A percentile compares a stretch with the other conserved stretches of the same genome.
These are phyloP conservation scores for Heliophila coronopifolia DNA, from an alignment of 441 rosid species.

Conservation along the genomic window DNA sequence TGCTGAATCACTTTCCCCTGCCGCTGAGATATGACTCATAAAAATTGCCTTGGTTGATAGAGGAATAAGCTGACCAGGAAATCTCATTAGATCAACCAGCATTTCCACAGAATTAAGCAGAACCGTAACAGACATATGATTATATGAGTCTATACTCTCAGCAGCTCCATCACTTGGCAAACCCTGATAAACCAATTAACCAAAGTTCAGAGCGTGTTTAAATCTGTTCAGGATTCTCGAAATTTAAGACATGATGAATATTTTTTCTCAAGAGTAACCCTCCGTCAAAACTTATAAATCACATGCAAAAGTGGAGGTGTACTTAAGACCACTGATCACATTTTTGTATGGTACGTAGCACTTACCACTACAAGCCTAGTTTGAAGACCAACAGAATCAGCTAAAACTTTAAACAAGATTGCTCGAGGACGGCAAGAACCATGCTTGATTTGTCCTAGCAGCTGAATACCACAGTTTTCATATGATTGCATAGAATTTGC, in stretches of 20 bases:
- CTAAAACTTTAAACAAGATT: constrained; percentile 86
- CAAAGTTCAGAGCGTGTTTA: constrained; percentile 46
- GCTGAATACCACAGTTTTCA: constrained; percentile 72
- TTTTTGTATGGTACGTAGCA: constrained; percentile 2
- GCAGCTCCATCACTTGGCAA: constrained; percentile 81
- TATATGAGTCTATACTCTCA: constrained; percentile 72
- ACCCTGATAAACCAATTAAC: constrained; percentile 47
- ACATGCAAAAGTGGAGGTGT: constrained; percentile 1
- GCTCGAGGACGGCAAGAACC: constrained; percentile 97
- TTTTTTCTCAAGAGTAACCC: constrained; percentile 6
- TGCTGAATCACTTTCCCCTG: constrained; percentile 99
- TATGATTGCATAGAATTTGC: constrained; percentile 69
- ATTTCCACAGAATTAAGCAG: constrained; percentile 81
- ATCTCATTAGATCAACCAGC: constrained; percentile 89
- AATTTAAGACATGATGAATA: not conserved
- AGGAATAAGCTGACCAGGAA: constrained; percentile 90
- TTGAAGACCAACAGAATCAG: constrained; percentile 92
- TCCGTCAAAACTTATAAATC: constrained; percentile 8
- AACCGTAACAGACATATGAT: constrained; percentile 93
- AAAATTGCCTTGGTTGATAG: constrained; percentile 79
- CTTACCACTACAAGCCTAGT: constrained; percentile 94
- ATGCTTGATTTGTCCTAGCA: constrained; percentile 90
- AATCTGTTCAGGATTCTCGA: constrained; percentile 34
- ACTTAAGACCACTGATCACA: constrained; percentile 10
- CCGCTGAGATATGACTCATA: constrained; percentile 89